Evolutionary conservation across 1,284 basidiomycete species (phyloP).

Genomic region (Irpex sp.): DNA sequence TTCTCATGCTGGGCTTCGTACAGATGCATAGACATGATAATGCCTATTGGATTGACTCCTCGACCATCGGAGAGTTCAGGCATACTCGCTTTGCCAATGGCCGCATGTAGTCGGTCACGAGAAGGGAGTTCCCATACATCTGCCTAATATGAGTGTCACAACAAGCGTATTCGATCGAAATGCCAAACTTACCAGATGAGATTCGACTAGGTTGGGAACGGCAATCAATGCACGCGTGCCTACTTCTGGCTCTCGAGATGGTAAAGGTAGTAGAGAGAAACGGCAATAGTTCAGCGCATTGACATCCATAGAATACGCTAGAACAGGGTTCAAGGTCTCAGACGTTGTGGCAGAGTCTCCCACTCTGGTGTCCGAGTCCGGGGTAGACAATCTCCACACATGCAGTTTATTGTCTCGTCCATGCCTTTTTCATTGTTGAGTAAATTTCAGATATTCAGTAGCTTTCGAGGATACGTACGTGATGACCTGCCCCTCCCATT

Average conservation of each 20-base stretch:
- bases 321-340: conserved; percentile 43
- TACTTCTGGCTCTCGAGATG: conserved; percentile 7
- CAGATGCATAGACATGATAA: conserved; percentile 84
- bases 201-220: conserved; percentile 85
- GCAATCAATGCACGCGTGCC: conserved; percentile 54
- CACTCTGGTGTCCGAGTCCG: conserved; percentile 40
- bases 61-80: conserved; percentile 39
- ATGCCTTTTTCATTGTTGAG: conserved; percentile 41
- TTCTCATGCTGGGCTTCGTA: conserved; percentile 34
- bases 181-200: conserved; percentile 59
- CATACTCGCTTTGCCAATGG: conserved; percentile 56
- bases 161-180: not conserved
- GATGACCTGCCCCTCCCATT: conserved; percentile 62
- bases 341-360: conserved; percentile 55
- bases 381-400: conserved; percentile 52
- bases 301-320: conserved; percentile 72
- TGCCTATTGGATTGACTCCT: conserved; percentile 45
- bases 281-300: conserved; percentile 91
- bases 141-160: conserved; percentile 41
- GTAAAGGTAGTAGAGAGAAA: conserved; percentile 53
- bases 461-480: conserved; percentile 49
- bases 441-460: not conserved
- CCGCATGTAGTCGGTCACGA: conserved; percentile 69
- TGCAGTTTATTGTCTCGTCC: conserved; percentile 83
- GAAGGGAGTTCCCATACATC: conserved; percentile 77